phyloP scores from a whole-genome alignment of 768 basidiomycete species.

The Termitomyces sp. region DNA sequence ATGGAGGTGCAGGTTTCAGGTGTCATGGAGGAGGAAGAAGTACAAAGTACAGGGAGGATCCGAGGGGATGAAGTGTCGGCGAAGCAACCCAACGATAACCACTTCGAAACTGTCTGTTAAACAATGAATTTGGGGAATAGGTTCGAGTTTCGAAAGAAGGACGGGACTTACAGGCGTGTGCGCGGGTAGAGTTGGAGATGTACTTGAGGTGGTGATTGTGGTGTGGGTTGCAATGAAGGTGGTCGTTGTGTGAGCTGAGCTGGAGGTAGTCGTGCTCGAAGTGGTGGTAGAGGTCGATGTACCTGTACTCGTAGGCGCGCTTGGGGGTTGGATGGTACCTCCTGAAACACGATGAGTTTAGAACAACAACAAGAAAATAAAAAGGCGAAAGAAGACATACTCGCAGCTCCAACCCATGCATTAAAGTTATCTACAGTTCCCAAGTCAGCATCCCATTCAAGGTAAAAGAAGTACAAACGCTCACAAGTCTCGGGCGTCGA shows the following conservation, averaged over 20 bases:
- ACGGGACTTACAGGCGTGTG: conserved; percentile 4
- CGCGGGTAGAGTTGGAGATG: conserved; percentile 5
- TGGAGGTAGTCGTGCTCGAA: conserved; percentile 1
- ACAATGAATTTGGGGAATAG: conserved; percentile 3
- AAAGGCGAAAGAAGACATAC: conserved; percentile 24
- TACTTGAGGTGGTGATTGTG: conserved; percentile 8
- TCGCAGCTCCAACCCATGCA: conserved; percentile 53
- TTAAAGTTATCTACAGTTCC: conserved; percentile 56
- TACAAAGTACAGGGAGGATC: conserved; percentile 26
- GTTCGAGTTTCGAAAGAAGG: conserved; percentile 7
- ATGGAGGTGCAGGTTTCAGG: conserved; percentile 26
- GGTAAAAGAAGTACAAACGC: conserved; percentile 11
- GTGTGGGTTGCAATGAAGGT: background rate
- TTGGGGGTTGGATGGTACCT: conserved; percentile 3
- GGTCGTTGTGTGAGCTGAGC: background rate
- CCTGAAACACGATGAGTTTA: background rate
- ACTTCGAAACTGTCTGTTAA: conserved; percentile 10
- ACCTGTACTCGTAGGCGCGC: background rate
- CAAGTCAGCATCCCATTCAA: background rate
- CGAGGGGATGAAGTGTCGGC: conserved; percentile 25
- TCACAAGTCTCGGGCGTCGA: conserved; percentile 36
- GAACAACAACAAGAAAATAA: background rate
- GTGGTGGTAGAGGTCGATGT: conserved; percentile 5
- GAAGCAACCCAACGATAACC: conserved; percentile 34
- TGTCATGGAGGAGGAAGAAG: conserved; percentile 27